Percentiles rank a stretch among this genome's conserved stretches.
Evolutionary conservation across 2,329 filamentous ascomycete species (phyloP).

Genomic region (Diaporthe nobilis): DNA sequence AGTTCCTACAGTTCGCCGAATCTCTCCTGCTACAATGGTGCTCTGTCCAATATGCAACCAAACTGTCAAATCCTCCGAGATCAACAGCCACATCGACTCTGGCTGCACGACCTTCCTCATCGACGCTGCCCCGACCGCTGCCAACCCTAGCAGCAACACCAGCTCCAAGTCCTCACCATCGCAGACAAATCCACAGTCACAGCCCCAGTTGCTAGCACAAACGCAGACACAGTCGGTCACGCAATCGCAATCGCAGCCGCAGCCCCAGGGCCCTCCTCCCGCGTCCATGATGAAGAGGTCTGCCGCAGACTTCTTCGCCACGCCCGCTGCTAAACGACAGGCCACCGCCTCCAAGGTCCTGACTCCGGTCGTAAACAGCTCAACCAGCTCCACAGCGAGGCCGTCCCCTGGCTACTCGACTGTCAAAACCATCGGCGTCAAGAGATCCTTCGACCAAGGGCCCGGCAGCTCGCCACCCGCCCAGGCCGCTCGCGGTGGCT

Average conservation of each 20-base stretch:
- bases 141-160: slow-evolving; percentile 52
- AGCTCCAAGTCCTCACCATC: slow-evolving; percentile 4
- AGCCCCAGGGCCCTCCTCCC: slow-evolving; percentile 40
- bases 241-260: not conserved
- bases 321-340: slow-evolving; percentile 70
- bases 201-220: not conserved
- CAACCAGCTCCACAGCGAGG: slow-evolving; percentile 38
- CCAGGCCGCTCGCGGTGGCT: slow-evolving; percentile 42
- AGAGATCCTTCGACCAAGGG: slow-evolving; percentile 69
- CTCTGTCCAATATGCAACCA: slow-evolving; percentile 87
- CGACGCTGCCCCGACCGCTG: slow-evolving; percentile 56
- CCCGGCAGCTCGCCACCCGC: slow-evolving; percentile 55
- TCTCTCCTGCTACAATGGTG: slow-evolving; percentile 61
- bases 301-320: slow-evolving; percentile 73
- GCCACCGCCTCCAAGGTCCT: slow-evolving; percentile 53
- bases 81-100: slow-evolving; percentile 94
- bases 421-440: slow-evolving; percentile 56
- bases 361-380: slow-evolving; percentile 53
- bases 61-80: slow-evolving; percentile 78
- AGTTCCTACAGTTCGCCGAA: not conserved
- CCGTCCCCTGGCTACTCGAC: slow-evolving; percentile 20
- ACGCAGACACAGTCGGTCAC: slow-evolving; percentile 49
- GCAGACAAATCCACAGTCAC: slow-evolving; percentile 36
- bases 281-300: slow-evolving; percentile 66
- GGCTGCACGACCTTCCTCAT: slow-evolving; percentile 79